phyloP scores from a whole-genome alignment of 352 stramenopile species.

The Pythium dissimile region DNA sequence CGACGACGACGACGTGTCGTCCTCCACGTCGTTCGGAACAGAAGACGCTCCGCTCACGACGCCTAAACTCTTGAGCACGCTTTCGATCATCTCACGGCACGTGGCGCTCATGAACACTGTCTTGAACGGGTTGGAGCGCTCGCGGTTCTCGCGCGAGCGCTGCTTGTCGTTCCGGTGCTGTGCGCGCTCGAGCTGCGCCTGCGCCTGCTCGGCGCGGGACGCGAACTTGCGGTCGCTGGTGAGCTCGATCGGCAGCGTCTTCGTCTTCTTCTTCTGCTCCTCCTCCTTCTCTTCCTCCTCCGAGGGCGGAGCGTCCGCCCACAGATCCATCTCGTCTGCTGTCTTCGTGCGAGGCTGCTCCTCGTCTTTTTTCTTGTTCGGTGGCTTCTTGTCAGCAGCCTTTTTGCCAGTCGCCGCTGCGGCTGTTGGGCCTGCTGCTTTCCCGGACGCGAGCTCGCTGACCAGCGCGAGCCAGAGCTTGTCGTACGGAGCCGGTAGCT shows the following conservation, averaged over 20 bases:
- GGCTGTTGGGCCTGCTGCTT: background rate
- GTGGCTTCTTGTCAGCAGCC: background rate
- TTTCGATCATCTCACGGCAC: constrained; percentile 87
- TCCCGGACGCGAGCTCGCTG: constrained; percentile 4
- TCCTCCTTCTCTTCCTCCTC: constrained; percentile 17
- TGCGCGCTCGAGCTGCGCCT: constrained; percentile 41
- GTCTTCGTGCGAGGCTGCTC: constrained; percentile 12
- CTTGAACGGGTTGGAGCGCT: constrained; percentile 87
- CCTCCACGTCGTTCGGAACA: background rate
- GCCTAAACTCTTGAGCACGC: constrained; percentile 51
- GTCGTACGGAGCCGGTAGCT: constrained; percentile 95
- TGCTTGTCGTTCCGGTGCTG: constrained; percentile 76
- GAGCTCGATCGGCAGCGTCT: constrained; percentile 27
- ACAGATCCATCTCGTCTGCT: constrained; percentile 37
- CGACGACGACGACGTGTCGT: background rate
- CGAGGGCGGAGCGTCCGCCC: constrained; percentile 22
- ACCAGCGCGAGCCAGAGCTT: constrained; percentile 87
- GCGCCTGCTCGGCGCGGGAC: constrained; percentile 66
- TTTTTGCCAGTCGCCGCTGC: constrained; percentile 1
- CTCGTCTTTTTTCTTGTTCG: constrained; percentile 16
- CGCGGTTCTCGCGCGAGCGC: constrained; percentile 87
- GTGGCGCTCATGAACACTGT: constrained; percentile 89
- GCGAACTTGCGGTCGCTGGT: constrained; percentile 76
- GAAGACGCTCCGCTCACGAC: constrained; percentile 6
- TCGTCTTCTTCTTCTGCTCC: constrained; percentile 13